These are phyloP conservation scores for Capronia coronata DNA, from an alignment of 2,329 filamentous ascomycete genomes.

Conservation along the genomic window DNA sequence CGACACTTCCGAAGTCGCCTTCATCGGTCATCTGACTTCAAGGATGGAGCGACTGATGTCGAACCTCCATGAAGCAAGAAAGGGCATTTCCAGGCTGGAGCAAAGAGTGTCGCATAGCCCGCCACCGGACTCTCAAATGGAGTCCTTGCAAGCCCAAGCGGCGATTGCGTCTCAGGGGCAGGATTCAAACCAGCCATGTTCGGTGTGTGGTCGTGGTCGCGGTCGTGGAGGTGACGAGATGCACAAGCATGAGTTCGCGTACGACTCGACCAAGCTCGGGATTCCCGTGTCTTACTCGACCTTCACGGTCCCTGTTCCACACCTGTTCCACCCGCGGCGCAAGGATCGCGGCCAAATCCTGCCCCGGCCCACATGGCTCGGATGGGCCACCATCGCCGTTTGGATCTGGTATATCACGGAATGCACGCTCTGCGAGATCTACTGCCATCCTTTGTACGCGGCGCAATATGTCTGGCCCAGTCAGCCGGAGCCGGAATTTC, in stretches of 20 bases:
- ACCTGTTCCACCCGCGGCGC: conserved; percentile 28
- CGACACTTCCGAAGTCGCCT: conserved; percentile 22
- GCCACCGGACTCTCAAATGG: conserved; percentile 11
- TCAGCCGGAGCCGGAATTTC: conserved; percentile 47
- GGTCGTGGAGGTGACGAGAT: conserved; percentile 1
- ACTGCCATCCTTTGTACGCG: conserved; percentile 47
- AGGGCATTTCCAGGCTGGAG: conserved; percentile 37
- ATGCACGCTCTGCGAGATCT: conserved; percentile 44
- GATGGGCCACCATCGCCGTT: conserved; percentile 37
- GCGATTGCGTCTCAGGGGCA: not conserved
- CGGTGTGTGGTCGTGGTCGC: conserved; percentile 11
- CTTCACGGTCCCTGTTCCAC: conserved; percentile 50
- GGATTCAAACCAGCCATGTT: conserved; percentile 6
- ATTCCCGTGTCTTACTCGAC: conserved; percentile 47
- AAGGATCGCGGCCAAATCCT: conserved; percentile 30
- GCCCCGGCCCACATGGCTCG: conserved; percentile 35
- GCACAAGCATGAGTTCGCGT: conserved; percentile 12
- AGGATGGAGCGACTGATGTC: conserved; percentile 38
- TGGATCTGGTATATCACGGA: conserved; percentile 47
- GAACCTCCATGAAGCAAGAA: conserved; percentile 39
- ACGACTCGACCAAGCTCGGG: conserved; percentile 37
- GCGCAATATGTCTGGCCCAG: conserved; percentile 45
- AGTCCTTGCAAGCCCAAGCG: conserved; percentile 9
- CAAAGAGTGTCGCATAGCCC: conserved; percentile 32
- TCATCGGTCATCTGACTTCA: conserved; percentile 36